Conservation (phyloP, 2,329 filamentous ascomycete species). For the Trichophyton simii region DNA sequence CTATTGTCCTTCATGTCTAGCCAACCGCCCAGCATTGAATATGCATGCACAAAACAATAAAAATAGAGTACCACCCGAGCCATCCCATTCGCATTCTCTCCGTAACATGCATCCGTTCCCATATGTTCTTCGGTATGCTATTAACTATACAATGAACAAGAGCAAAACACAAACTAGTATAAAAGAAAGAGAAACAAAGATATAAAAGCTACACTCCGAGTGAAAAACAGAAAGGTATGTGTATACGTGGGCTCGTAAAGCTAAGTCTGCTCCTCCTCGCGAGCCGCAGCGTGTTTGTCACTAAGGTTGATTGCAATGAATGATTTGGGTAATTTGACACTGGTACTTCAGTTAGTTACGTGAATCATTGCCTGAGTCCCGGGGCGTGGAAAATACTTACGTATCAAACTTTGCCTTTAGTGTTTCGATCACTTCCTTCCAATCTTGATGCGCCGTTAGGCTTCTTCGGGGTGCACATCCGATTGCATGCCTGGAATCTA, state of each 20-base stretch:
- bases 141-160: not conserved
- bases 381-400: constrained; percentile 41
- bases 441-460: constrained; percentile 81
- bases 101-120: not conserved
- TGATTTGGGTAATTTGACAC: constrained; percentile 40
- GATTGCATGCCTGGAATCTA: constrained; percentile 93
- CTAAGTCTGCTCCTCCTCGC: constrained; percentile 4
- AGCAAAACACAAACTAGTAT: no score
- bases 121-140: not conserved
- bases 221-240: not conserved
- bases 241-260: not conserved
- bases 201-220: not conserved
- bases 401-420: constrained; percentile 89
- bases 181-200: not conserved
- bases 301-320: constrained; percentile 41
- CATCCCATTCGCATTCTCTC: not conserved
- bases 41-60: not conserved
- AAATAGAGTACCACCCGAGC: not conserved
- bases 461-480: constrained; percentile 83
- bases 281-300: constrained; percentile 32
- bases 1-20: not conserved
- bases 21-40: not conserved
- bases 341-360: constrained; percentile 13
- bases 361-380: constrained; percentile 8
- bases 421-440: constrained; percentile 95